Evolutionary conservation across 1,284 basidiomycete genomes (phyloP), one percentile per base, ranked within the genome.

Genomic region (Lentinus polychrous): DNA sequence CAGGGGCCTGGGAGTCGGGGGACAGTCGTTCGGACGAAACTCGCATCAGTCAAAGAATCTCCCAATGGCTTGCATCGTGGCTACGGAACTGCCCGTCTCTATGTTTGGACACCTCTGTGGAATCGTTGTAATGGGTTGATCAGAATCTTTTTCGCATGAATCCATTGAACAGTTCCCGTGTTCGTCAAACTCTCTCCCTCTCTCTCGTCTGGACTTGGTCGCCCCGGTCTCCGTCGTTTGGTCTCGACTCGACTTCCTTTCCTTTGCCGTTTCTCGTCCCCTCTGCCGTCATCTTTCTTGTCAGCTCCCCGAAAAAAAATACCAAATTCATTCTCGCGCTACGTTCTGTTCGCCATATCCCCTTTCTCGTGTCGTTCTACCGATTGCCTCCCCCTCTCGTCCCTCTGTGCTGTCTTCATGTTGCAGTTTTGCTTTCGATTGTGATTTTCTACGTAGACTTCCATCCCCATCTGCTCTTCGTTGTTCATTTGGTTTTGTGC

Each of bases 211-310:
- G 39, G 22, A 20, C 17, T 20, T 40, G 14, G 22, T 40, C 39
- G 39, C 35, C 43, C 48, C 48, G 52, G 49, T 49, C 44, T 52
- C 33, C 36, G 45, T 46, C 31, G 40, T 44, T n/a, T n/a, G n/a
- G n/a, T n/a, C n/a, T n/a, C n/a, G n/a, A n/a, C 20, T 48, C 27
- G 27, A 27, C 27, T 37, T 51, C 41, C 39, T 51, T 33, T 43
- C 48, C 34, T 33, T 51, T 24, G 34, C 35, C 35, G 35, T 37
- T 15, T 14, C 35, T 37, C 12, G 35, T 37, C 18, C 35, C 35
- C 35, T 7, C n/a, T n/a, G n/a, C n/a, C n/a, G n/a, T n/a, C n/a
- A n/a, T 37, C 35, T 18, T 37, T 4, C 27, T 10, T 5, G 27
- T 5, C 27, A 27, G n/a, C n/a, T n/a, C n/a, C n/a, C n/a, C n/a